Conservation (phyloP, 1,139 yeast genomes). For the Magnusiomyces sp. region DNA sequence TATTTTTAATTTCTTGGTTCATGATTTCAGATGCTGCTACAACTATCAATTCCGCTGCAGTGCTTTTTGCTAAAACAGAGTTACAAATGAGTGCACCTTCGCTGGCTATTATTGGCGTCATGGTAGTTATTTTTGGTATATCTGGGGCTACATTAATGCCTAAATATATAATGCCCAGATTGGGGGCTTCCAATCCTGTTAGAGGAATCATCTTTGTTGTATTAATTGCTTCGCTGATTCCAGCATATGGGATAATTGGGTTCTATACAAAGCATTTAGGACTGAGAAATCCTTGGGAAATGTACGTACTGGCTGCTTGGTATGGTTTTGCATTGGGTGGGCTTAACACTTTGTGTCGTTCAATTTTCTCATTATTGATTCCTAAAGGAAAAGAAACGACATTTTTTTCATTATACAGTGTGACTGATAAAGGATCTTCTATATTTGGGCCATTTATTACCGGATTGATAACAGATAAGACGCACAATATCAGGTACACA, state of each 20-base stretch:
- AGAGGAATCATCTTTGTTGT: conserved; percentile 44
- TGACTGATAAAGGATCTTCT: conserved; percentile 69
- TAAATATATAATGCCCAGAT: conserved; percentile 34
- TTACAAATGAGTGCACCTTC: conserved; percentile 55
- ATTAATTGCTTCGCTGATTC: conserved; percentile 53
- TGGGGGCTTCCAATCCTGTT: conserved; percentile 37
- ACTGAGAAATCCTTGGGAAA: conserved; percentile 50
- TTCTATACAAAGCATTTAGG: conserved; percentile 44
- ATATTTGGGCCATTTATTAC: conserved; percentile 59
- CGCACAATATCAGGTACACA: conserved; percentile 61
- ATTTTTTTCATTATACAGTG: conserved; percentile 59
- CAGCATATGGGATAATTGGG: conserved; percentile 57
- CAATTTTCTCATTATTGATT: conserved; percentile 53
- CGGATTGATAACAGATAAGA: conserved; percentile 55
- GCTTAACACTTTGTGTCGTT: conserved; percentile 52
- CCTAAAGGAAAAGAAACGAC: conserved; percentile 64
- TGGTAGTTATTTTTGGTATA: conserved; percentile 56
- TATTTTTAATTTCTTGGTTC: conserved; percentile 60
- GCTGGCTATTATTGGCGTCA: conserved; percentile 50
- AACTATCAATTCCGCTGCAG: conserved; percentile 66
- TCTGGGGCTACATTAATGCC: conserved; percentile 52
- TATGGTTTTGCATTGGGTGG: conserved; percentile 67
- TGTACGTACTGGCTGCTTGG: conserved; percentile 58
- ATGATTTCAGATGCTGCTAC: conserved; percentile 60
- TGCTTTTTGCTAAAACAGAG: conserved; percentile 59